phyloP scores from a whole-genome alignment of 179 eudicot species.

The Beta macrorhiza region DNA sequence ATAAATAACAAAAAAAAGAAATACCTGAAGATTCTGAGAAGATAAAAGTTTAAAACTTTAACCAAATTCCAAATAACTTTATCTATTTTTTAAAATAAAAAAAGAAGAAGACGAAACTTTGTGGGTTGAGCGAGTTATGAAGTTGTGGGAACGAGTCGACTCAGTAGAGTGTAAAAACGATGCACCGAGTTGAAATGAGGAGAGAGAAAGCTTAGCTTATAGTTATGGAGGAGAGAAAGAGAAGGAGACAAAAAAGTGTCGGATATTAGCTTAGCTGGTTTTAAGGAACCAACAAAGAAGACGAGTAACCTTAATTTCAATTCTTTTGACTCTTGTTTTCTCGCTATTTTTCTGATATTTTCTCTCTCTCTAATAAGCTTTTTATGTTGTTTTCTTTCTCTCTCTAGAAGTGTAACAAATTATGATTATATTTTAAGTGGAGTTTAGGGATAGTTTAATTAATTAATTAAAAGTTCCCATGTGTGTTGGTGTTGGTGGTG shows the following conservation, averaged over 20 bases:
- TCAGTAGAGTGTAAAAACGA: slow-evolving; percentile 1
- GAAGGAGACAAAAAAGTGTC: slow-evolving; percentile 6
- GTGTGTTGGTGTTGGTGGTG: no score
- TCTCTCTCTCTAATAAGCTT: neutral
- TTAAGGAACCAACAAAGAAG: slow-evolving; percentile 1
- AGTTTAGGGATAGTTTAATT: no score
- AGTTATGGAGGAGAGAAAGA: neutral
- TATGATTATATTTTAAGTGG: no score
- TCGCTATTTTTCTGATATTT: neutral
- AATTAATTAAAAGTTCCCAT: no score
- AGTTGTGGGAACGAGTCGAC: slow-evolving; percentile 15
- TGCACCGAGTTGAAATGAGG: neutral
- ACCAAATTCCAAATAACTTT: no score
- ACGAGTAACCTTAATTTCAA: neutral
- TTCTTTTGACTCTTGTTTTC: neutral
- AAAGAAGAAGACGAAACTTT: no score
- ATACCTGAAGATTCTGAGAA: slow-evolving; percentile 14
- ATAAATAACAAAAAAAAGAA: neutral
- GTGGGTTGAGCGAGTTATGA: slow-evolving; percentile 1
- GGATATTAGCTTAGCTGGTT: slow-evolving; percentile 8
- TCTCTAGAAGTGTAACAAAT: no score
- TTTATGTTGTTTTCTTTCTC: neutral
- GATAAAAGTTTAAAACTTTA: neutral
- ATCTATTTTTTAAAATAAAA: no score
- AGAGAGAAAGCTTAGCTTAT: neutral